A percentile compares a stretch with the other conserved stretches of the same genome.
Evolutionary conservation across 163 green algal genomes (phyloP).

Genomic region (Trebouxia gelatinosa): DNA sequence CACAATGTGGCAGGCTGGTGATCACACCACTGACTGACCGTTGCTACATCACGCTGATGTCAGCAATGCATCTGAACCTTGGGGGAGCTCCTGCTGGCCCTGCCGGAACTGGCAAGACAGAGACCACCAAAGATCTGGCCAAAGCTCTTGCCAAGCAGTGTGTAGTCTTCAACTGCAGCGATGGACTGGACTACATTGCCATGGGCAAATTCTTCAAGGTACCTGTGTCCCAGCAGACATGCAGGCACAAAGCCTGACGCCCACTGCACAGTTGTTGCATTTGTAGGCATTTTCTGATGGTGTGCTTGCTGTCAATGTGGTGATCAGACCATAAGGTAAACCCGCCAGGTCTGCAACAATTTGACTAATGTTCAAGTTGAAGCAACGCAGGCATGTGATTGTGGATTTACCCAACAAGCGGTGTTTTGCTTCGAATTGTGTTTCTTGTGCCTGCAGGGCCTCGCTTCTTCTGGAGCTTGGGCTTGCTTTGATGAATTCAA

Average conservation of each 20-base stretch:
- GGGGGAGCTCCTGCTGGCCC: constrained; percentile 81
- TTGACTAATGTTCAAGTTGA: neutral
- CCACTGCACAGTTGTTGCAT: neutral
- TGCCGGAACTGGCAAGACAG: constrained; percentile 84
- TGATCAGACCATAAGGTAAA: constrained; percentile 43
- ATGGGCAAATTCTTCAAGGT: constrained; percentile 89
- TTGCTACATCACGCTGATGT: constrained; percentile 87
- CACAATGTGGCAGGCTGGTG: constrained; percentile 84
- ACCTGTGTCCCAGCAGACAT: neutral
- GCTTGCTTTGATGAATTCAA: constrained; percentile 94
- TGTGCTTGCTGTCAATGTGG: constrained; percentile 66
- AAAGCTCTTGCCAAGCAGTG: constrained; percentile 84
- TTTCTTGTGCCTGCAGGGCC: constrained; percentile 41
- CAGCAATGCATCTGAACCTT: constrained; percentile 84
- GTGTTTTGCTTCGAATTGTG: constrained; percentile 84
- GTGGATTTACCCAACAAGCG: neutral
- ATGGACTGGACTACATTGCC: constrained; percentile 80
- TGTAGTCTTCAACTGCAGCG: constrained; percentile 82
- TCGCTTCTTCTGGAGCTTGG: constrained; percentile 83
- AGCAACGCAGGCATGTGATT: neutral
- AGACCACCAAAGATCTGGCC: constrained; percentile 77
- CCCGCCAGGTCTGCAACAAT: neutral
- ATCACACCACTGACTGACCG: constrained; percentile 87
- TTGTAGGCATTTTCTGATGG: neutral
- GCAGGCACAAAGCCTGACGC: neutral